phyloP scores from a whole-genome alignment of 192 early-diverging fungal species.

The Spizellomyces punctatus region DNA sequence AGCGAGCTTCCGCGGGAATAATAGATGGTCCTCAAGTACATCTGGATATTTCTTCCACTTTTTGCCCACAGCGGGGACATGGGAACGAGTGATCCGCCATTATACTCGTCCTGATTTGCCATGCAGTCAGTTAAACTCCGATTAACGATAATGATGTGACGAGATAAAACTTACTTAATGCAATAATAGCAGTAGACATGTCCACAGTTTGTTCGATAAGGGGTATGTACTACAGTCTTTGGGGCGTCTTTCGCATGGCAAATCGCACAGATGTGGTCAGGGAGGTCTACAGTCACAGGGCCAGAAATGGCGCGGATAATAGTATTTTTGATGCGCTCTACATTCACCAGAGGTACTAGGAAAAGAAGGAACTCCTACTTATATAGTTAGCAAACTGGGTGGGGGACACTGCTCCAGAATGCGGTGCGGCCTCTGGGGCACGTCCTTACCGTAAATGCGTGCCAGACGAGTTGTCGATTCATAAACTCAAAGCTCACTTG shows the following conservation, averaged over 20 bases:
- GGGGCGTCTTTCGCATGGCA: conserved; percentile 59
- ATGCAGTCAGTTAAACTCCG: not conserved
- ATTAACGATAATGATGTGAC: not conserved
- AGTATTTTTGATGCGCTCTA: conserved; percentile 57
- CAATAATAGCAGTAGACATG: conserved; percentile 93
- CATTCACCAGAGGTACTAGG: conserved; percentile 78
- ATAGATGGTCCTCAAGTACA: not conserved
- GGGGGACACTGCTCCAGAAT: not conserved
- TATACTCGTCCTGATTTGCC: conserved; percentile 49
- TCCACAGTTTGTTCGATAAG: conserved; percentile 80
- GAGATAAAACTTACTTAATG: conserved; percentile 55
- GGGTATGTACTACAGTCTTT: conserved; percentile 56
- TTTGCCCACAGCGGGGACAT: conserved; percentile 77
- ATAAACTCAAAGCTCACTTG: conserved; percentile 90
- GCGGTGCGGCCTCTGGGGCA: not conserved
- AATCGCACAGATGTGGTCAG: conserved; percentile 74
- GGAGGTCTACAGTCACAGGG: conserved; percentile 54
- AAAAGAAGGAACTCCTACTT: conserved; percentile 85
- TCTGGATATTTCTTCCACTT: conserved; percentile 55
- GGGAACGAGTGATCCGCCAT: conserved; percentile 71
- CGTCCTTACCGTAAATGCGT: conserved; percentile 72
- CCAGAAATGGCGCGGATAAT: conserved; percentile 50
- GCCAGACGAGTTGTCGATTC: conserved; percentile 91
- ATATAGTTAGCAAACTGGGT: not conserved
- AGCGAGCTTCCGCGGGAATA: not conserved